Percentiles rank a stretch among this genome's conserved stretches.
These are phyloP conservation scores for Didymella pinodella DNA, from an alignment of 2,329 filamentous ascomycete genomes.

Conservation along the genomic window DNA sequence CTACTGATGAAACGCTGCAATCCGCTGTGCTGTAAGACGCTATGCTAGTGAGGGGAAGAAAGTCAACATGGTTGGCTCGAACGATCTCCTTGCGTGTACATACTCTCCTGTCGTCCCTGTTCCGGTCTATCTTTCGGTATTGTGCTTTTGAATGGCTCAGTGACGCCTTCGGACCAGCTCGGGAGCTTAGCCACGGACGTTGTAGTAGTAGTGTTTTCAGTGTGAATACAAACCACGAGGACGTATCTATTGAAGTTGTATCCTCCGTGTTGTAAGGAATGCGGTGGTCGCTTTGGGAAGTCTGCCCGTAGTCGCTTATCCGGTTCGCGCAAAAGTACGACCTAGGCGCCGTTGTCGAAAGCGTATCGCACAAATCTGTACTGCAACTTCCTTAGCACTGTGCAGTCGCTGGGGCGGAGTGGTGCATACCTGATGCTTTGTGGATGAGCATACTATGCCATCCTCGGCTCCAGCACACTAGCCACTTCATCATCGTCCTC, in stretches of 20 bases:
- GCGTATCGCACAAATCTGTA: background rate
- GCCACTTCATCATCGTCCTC: slow-evolving; percentile 20
- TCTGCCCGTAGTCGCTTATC: too few relatives aligned
- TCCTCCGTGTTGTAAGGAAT: too few relatives aligned
- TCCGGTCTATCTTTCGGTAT: too few relatives aligned
- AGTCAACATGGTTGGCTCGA: background rate
- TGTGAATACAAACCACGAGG: too few relatives aligned
- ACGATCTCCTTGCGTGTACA: background rate
- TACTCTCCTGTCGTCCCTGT: background rate
- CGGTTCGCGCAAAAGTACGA: too few relatives aligned
- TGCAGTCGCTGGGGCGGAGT: too few relatives aligned
- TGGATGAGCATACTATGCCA: background rate
- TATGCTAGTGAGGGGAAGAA: background rate
- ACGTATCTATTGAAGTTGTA: too few relatives aligned
- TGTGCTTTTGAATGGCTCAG: background rate
- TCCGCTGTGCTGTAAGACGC: background rate
- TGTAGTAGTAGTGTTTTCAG: too few relatives aligned
- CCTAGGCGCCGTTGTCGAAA: too few relatives aligned
- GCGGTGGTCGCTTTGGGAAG: too few relatives aligned
- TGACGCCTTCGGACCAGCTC: background rate
- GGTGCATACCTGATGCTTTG: background rate
- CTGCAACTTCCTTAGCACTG: background rate
- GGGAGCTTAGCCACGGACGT: background rate
- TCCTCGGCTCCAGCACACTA: background rate
- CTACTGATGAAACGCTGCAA: background rate